phyloP scores from a whole-genome alignment of 768 basidiomycete genomes.

The Antrodiella citrinella region DNA sequence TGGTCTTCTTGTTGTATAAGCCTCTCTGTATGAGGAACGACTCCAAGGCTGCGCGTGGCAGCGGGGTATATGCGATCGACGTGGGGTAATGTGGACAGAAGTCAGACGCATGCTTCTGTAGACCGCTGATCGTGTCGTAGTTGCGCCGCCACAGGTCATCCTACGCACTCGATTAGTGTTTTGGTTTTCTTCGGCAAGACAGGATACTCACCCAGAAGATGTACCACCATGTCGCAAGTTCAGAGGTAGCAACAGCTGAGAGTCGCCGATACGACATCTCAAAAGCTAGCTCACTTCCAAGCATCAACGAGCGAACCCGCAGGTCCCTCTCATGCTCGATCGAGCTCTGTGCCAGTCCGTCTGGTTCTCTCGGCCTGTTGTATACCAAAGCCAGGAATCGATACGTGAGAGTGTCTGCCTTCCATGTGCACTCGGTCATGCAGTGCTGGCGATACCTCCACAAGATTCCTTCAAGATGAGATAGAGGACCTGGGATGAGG shows the following conservation, averaged over 20 bases:
- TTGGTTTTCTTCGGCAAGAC: too few species aligned
- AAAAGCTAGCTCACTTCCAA: constrained; percentile 37
- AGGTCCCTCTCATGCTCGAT: constrained; percentile 44
- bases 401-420: constrained; percentile 50
- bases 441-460: constrained; percentile 44
- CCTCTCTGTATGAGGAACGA: constrained; percentile 56
- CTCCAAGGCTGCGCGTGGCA: constrained; percentile 58
- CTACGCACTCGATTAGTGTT: constrained; percentile 24
- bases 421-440: constrained; percentile 40
- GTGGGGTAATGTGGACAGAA: constrained; percentile 68
- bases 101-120: constrained; percentile 42
- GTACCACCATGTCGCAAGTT: constrained; percentile 67
- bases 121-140: constrained; percentile 41
- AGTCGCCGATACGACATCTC: constrained; percentile 46
- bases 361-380: constrained; percentile 41
- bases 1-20: constrained; percentile 38
- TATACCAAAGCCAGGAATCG: constrained; percentile 56
- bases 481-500: constrained; percentile 36
- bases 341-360: constrained; percentile 35
- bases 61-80: constrained; percentile 65
- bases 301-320: constrained; percentile 46
- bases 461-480: constrained; percentile 38
- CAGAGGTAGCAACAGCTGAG: constrained; percentile 36
- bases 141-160: constrained; percentile 75
- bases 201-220: constrained; percentile 55